Base-by-base conservation (phyloP, 148 eudicot species). In the Rhododendron molle region DNA sequence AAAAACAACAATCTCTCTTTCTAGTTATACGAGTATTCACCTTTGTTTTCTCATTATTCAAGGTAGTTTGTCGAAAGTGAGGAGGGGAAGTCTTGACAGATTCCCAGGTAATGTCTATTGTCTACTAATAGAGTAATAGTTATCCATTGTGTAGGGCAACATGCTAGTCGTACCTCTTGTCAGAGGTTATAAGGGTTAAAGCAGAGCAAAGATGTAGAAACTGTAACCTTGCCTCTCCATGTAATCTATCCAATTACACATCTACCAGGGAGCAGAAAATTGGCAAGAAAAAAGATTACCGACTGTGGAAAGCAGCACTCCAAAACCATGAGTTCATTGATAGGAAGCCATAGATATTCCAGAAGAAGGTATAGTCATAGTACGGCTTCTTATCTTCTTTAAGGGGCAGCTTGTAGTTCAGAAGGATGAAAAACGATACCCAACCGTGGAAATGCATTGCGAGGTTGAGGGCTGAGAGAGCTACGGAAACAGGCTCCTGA, bases 401-500 rank as follows among this genome's bases (percentile, higher is more conserved):
- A 65, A 89, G 65, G 44, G 98, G 96, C 83, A 96, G 90, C 93
- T 92, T 93, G 80, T 90, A 87, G 85, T 90, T 49, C 62, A 96
- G 73, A 76, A 95, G 90, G 73, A 81, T 76, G 90, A 82, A 84
- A 79, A 96, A 95, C 36, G 96, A 93, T 78, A 92, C 78, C 98
- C 99, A 96, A 21, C 99, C 95, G 88, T 87, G 91, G 84, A 96
- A 88, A 91, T 96, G 98, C 95, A 95, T 93, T 49, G 88, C 92
- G 49, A 96, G 95, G 90, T 96, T 95, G 88, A 96, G 92, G 36
- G 90, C 82, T 82, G 99, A 96, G 82, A 96, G 82, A 87, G 92
- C 95, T 67, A 94, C 95, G 23, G 99, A 95, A 81, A 81, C 94
- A 81, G 98, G 95, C 88, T 96, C 99, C 99, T 96, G 95, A 81